Percentiles rank a stretch among this genome's conserved stretches.
Conservation (phyloP, 352 stramenopile species). For the Globisporangium parvum region DNA sequence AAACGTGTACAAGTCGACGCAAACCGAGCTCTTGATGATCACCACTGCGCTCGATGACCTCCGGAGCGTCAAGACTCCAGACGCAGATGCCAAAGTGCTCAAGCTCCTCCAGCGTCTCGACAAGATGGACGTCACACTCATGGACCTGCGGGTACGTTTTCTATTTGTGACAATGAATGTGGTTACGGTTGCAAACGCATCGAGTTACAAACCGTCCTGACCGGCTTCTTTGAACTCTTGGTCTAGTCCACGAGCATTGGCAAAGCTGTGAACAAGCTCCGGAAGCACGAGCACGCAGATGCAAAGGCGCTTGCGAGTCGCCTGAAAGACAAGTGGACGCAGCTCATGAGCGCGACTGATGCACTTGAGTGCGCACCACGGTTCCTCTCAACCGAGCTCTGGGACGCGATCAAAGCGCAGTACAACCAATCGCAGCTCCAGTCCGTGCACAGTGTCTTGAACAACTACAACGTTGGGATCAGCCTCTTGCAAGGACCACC, state of each 20-base stretch:
- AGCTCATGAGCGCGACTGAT: slow-evolving; percentile 65
- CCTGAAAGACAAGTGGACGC: slow-evolving; percentile 79
- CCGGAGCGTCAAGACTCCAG: slow-evolving; percentile 21
- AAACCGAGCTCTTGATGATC: slow-evolving; percentile 67
- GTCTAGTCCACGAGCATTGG: slow-evolving; percentile 75
- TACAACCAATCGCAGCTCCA: slow-evolving; percentile 87
- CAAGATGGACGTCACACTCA: slow-evolving; percentile 70
- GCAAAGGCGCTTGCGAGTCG: slow-evolving; percentile 35
- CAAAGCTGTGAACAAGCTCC: slow-evolving; percentile 81
- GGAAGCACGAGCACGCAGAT: slow-evolving; percentile 62
- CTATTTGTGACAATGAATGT: neutral
- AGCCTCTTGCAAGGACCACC: slow-evolving; percentile 93
- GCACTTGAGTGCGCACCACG: slow-evolving; percentile 43
- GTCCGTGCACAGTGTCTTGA: slow-evolving; percentile 81
- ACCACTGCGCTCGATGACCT: slow-evolving; percentile 58
- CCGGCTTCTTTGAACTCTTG: neutral
- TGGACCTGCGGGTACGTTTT: slow-evolving; percentile 60
- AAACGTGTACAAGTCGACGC: slow-evolving; percentile 72
- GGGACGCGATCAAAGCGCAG: slow-evolving; percentile 64
- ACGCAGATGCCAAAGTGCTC: slow-evolving; percentile 33
- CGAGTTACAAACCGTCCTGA: neutral
- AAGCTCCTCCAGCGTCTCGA: slow-evolving; percentile 63
- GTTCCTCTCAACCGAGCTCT: slow-evolving; percentile 58
- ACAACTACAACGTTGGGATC: slow-evolving; percentile 81
- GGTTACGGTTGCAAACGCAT: slow-evolving; percentile 5